phyloP scores from a whole-genome alignment of 163 green algal genomes.

The Chlorella variabilis region DNA sequence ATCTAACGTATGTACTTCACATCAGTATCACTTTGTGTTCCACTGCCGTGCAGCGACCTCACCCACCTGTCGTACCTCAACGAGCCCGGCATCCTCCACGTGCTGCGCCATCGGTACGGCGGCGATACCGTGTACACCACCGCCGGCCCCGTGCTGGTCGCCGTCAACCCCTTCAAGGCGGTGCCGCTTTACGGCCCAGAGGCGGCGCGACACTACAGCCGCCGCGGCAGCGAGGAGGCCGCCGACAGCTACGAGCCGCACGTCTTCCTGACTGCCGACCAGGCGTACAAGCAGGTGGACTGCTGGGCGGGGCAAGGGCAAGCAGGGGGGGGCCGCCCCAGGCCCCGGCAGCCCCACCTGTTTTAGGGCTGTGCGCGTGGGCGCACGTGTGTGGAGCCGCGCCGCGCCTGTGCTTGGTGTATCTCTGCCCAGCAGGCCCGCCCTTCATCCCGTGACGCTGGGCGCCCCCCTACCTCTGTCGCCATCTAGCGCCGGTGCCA shows the following conservation, averaged over 20 bases:
- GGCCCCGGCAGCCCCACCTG: too few species aligned
- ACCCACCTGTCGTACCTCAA: conserved; percentile 88
- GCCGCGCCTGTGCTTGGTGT: too few species aligned
- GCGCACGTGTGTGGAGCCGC: too few species aligned
- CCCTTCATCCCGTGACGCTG: too few species aligned
- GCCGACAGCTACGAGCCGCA: conserved; percentile 60
- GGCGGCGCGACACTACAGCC: conserved; percentile 69
- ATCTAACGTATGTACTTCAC: conserved; percentile 37
- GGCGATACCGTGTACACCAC: conserved; percentile 84
- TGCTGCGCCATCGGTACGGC: conserved; percentile 63
- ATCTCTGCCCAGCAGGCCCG: too few species aligned
- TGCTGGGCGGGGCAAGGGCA: too few species aligned
- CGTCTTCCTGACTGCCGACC: conserved; percentile 86
- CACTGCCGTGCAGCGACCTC: conserved; percentile 65
- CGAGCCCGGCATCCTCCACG: conserved; percentile 86
- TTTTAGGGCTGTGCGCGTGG: too few species aligned
- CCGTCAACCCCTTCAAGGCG: conserved; percentile 90
- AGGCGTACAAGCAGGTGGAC: conserved; percentile 78
- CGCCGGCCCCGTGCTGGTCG: conserved; percentile 89
- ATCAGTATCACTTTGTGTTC: conserved; percentile 43
- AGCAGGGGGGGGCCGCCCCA: too few species aligned
- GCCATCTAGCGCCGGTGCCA: too few species aligned
- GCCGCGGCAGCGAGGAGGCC: background rate
- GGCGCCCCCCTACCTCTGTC: too few species aligned
- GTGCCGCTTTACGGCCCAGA: conserved; percentile 86